Conservation (phyloP, 2,329 filamentous ascomycete species). For the Claviceps sp. region DNA sequence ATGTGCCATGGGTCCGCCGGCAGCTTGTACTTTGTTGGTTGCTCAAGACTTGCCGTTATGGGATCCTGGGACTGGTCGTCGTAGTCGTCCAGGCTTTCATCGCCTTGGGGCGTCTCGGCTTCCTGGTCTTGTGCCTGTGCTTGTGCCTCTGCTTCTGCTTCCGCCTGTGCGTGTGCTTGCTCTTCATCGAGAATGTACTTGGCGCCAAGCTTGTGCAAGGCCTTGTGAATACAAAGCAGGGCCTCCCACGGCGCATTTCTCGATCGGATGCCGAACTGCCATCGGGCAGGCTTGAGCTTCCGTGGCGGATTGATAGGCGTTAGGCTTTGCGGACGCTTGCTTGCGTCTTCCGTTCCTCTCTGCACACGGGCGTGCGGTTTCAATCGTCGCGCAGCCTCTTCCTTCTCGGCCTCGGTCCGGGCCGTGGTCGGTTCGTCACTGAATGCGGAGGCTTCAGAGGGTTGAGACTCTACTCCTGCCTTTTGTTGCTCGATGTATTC, state of each 20-base stretch:
- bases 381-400: conserved; percentile 65
- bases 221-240: conserved; percentile 88
- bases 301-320: conserved; percentile 51
- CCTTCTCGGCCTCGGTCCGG: conserved; percentile 60
- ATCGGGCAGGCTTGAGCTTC: conserved; percentile 71
- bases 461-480: conserved; percentile 33
- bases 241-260: conserved; percentile 91
- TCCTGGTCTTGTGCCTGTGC: conserved; percentile 19
- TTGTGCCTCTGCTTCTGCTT: too few relatives aligned
- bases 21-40: conserved; percentile 58
- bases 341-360: conserved; percentile 52
- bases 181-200: conserved; percentile 66
- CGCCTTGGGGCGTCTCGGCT: conserved; percentile 19
- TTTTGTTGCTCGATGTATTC: conserved; percentile 71
- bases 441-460: conserved; percentile 28
- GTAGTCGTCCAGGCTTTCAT: conserved; percentile 28
- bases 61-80: conserved; percentile 24
- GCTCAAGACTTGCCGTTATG: conserved; percentile 30
- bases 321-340: conserved; percentile 45
- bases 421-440: conserved; percentile 35
- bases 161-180: conserved; percentile 27
- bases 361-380: conserved; percentile 73
- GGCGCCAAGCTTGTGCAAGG: conserved; percentile 74
- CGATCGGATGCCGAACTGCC: conserved; percentile 96
- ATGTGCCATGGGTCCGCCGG: conserved; percentile 94